Percentiles rank a stretch among this genome's conserved stretches.
phyloP scores from a whole-genome alignment of 805 yeast genomes.

The Cyberlindnera mississippiensis region DNA sequence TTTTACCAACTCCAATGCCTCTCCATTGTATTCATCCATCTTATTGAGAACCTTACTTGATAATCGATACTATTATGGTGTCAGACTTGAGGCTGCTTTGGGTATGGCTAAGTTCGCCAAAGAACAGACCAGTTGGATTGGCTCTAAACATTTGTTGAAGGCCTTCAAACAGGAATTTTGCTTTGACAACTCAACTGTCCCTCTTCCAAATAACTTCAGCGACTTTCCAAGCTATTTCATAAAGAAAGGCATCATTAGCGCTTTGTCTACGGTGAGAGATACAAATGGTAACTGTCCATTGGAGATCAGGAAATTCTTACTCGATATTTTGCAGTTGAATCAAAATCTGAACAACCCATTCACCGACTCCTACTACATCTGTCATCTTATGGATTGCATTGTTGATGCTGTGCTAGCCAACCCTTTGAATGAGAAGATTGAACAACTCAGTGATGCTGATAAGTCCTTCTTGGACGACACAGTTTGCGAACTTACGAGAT shows the following conservation, averaged over 20 bases:
- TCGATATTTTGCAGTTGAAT: conserved; percentile 74
- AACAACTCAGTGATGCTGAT: conserved; percentile 26
- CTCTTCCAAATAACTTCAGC: conserved; percentile 76
- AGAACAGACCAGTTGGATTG: conserved; percentile 59
- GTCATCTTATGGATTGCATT: conserved; percentile 52
- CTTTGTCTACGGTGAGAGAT: conserved; percentile 58
- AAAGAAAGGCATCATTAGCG: conserved; percentile 61
- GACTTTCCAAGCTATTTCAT: conserved; percentile 66
- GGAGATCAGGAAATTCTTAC: conserved; percentile 55
- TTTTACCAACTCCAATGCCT: conserved; percentile 61
- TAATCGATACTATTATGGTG: conserved; percentile 79
- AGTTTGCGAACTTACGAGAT: conserved; percentile 65
- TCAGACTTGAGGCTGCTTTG: conserved; percentile 79
- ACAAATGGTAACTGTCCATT: conserved; percentile 58
- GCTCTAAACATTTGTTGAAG: conserved; percentile 65
- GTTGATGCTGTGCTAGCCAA: conserved; percentile 37
- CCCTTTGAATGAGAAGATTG: conserved; percentile 13
- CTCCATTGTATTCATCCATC: conserved; percentile 65
- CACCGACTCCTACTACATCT: conserved; percentile 66
- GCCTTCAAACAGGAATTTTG: conserved; percentile 72
- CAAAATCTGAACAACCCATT: conserved; percentile 79
- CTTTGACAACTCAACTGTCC: conserved; percentile 60
- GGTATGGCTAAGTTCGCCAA: conserved; percentile 70
- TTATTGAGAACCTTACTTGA: conserved; percentile 81
- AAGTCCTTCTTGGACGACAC: conserved; percentile 42